Evolutionary conservation across 441 rosid species (phyloP).

Genomic region (Gossypium lobatum): DNA sequence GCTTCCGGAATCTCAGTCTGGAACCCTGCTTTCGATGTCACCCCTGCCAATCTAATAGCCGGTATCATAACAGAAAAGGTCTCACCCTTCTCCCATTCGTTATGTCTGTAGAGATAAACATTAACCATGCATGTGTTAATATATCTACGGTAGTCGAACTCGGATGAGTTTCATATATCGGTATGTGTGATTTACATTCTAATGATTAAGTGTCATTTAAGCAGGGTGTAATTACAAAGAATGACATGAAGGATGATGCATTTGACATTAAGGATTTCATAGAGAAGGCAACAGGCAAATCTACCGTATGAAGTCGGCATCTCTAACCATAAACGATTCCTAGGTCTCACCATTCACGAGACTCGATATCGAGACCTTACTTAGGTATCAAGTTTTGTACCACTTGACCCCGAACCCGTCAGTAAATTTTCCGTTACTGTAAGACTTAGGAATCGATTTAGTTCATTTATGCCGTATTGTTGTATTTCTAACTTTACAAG

Average conservation of each 20-base stretch:
- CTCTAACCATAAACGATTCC: no score
- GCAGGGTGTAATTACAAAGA: conserved; percentile 71
- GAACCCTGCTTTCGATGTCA: conserved; percentile 94
- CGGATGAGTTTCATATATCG: neutral
- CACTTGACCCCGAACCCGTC: no score
- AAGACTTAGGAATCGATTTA: no score
- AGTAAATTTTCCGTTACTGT: no score
- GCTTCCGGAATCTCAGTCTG: conserved; percentile 80
- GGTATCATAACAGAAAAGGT: conserved; percentile 89
- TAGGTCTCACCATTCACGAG: no score
- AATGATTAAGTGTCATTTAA: neutral
- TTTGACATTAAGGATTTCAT: conserved; percentile 56
- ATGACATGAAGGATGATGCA: conserved; percentile 11
- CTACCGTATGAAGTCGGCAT: neutral
- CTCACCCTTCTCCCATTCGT: neutral
- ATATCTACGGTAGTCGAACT: neutral
- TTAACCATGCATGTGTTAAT: neutral
- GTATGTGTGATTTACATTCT: neutral
- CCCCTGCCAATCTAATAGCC: conserved; percentile 68
- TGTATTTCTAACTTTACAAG: no score
- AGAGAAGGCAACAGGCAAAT: conserved; percentile 16
- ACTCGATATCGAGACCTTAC: no score
- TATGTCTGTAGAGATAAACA: neutral
- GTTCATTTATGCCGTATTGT: no score
- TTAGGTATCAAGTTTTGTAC: no score